Conservation (phyloP, 352 stramenopile species). For the Phytophthora citrophthora region DNA sequence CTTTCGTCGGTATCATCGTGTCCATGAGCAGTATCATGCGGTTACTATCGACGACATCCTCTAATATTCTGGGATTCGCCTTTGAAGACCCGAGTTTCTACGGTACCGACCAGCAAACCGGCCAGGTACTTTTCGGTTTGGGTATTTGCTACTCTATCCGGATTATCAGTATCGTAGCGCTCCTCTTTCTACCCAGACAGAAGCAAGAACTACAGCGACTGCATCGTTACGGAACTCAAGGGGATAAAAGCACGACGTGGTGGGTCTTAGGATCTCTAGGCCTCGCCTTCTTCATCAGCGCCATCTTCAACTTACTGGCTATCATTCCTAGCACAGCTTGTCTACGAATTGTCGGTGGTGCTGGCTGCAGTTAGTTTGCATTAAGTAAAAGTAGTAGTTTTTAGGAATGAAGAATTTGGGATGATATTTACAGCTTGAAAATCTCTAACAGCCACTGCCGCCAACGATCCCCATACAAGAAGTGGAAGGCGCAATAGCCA, state of each 20-base stretch:
- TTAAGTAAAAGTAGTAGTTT: not conserved
- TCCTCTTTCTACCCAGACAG: conserved; percentile 53
- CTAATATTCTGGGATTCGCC: conserved; percentile 49
- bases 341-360: conserved; percentile 41
- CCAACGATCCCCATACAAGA: conserved; percentile 46
- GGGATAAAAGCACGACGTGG: conserved; percentile 37
- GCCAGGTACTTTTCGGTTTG: conserved; percentile 45
- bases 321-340: conserved; percentile 41
- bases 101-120: conserved; percentile 18
- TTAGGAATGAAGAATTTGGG: too few species aligned
- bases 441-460: conserved; percentile 37
- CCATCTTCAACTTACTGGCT: conserved; percentile 47
- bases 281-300: conserved; percentile 38
- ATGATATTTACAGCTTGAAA: conserved; percentile 19
- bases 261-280: conserved; percentile 43
- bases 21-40: conserved; percentile 62
- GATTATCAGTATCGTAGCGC: conserved; percentile 42
- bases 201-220: conserved; percentile 54
- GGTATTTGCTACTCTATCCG: conserved; percentile 49
- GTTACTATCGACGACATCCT: conserved; percentile 48
- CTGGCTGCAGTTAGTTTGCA: conserved; percentile 24
- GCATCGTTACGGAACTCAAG: conserved; percentile 27
- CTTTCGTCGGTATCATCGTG: conserved; percentile 56
- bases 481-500: conserved; percentile 38
- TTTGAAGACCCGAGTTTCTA: conserved; percentile 40